Percentiles rank a stretch among this genome's conserved stretches.
Evolutionary conservation across 1,284 basidiomycete genomes (phyloP).

Genomic region (Moesziomyces globuligerus): DNA sequence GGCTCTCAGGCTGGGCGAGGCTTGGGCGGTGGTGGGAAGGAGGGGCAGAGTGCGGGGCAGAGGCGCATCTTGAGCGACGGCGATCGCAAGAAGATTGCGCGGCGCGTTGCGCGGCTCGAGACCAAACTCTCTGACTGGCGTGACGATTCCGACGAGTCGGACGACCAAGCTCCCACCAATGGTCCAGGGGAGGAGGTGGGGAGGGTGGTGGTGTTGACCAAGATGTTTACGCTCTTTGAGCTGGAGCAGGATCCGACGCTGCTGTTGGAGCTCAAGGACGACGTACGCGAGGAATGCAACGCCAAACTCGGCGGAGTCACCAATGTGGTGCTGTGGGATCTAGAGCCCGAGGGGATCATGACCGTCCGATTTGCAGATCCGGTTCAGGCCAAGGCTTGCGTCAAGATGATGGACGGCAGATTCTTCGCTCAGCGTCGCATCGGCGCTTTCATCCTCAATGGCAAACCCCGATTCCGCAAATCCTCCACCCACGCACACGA

Average conservation of each 20-base stretch:
- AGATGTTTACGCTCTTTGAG: constrained; percentile 92
- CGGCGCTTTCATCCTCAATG: constrained; percentile 81
- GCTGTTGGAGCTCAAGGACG: constrained; percentile 91
- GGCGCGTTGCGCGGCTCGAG: constrained; percentile 51
- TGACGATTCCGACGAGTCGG: constrained; percentile 46
- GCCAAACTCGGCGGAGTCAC: constrained; percentile 87
- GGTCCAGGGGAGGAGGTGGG: not conserved
- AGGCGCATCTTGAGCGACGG: constrained; percentile 39
- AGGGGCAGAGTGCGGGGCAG: constrained; percentile 1
- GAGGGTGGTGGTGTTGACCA: constrained; percentile 64
- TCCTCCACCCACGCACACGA: constrained; percentile 64
- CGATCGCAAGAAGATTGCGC: constrained; percentile 48
- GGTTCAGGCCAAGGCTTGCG: constrained; percentile 85
- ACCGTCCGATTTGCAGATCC: constrained; percentile 93
- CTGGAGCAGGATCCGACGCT: constrained; percentile 87
- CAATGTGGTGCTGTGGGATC: constrained; percentile 95
- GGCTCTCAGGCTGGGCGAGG: no score
- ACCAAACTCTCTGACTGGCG: constrained; percentile 64
- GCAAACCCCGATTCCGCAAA: constrained; percentile 82
- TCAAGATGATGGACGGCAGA: constrained; percentile 94
- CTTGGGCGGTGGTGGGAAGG: not conserved
- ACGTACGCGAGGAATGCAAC: constrained; percentile 93
- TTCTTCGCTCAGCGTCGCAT: constrained; percentile 88
- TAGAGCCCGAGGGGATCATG: constrained; percentile 93
- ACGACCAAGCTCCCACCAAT: not conserved